Evolutionary conservation across 78 protist species (phyloP), one percentile per base, ranked within the genome.

Genomic region (Cavenderia fasciculata): DNA sequence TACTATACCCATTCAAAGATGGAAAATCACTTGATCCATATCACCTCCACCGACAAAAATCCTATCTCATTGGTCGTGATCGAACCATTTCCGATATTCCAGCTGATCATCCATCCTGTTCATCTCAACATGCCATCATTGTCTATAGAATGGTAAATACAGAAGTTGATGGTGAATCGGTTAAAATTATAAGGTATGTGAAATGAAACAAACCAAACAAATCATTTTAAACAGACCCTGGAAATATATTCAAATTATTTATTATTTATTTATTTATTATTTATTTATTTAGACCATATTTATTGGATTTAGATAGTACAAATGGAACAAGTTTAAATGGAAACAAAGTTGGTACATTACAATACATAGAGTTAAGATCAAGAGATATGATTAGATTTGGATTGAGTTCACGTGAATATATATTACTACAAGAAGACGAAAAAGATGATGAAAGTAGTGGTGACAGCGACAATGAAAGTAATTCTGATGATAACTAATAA

Each of bases 71-170:
- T 47, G 98, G 98, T 33, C 85, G 95, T 34, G 96, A 96, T 51
- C 43, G 90, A 51, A 66, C 29, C 14, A 85, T 95, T 12, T 36
- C n/a, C 18, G 98, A 97, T 62, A 89, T 97, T 11, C 98, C 97
- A 23, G 47, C 78, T n/a, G 97, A 82, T 16, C 98, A 97, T 65
- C 97, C 97, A 4, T 79, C 94, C n/a, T 94, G 96, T 69, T 91
- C 97, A 25, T 77, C 79, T 10, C 98, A 97, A 86, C 98, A 97
- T 66, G 98, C 98, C 2, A 98, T 94, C 12, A 38, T 97, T 12
- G 95, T 87, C 29, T 86, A 16, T 69, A 61, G 97, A 23, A 29
- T 19, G 25, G 43, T 92, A 7, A 47, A 3, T 16, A n/a, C 0
- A 18, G 74, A 59, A 25, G 2, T 33, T n/a, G 66, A 33, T 76